Evolutionary conservation across 371 early-diverging fungal genomes (phyloP).

Genomic region (Syncephalastrum contaminatum): DNA sequence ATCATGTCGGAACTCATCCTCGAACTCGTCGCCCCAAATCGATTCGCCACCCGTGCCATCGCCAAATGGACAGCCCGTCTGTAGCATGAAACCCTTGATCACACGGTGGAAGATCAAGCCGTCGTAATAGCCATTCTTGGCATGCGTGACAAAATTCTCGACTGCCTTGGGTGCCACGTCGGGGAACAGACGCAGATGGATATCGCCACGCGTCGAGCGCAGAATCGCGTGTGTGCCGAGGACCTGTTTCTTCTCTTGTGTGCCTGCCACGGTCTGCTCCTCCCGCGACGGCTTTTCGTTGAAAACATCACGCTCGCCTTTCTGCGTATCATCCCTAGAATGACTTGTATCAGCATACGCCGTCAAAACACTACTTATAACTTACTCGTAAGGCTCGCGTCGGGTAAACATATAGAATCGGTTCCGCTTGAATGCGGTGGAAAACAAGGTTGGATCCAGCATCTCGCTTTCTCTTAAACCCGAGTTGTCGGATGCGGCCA

Average conservation of each 20-base stretch:
- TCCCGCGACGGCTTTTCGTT: conserved; percentile 97
- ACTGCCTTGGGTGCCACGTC: conserved; percentile 90
- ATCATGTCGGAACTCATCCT: conserved; percentile 88
- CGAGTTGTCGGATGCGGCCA: conserved; percentile 90
- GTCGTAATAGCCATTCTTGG: conserved; percentile 78
- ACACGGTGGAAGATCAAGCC: conserved; percentile 86
- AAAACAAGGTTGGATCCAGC: conserved; percentile 85
- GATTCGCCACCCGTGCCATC: conserved; percentile 97
- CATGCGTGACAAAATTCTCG: conserved; percentile 87
- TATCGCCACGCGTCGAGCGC: conserved; percentile 87
- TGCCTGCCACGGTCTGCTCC: conserved; percentile 87
- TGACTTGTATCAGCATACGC: neutral
- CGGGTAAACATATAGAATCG: conserved; percentile 91
- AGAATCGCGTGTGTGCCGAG: conserved; percentile 78
- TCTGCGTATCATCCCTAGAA: conserved; percentile 50
- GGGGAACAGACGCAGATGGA: conserved; percentile 80
- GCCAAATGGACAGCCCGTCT: conserved; percentile 82
- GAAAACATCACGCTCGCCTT: conserved; percentile 88
- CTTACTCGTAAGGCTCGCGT: conserved; percentile 81
- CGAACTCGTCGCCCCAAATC: conserved; percentile 94
- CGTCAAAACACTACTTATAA: neutral
- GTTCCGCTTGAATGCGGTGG: conserved; percentile 88
- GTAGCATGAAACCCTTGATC: conserved; percentile 91
- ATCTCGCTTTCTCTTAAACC: conserved; percentile 67
- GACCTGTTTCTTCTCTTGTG: conserved; percentile 58